A percentile compares a stretch with the other conserved stretches of the same genome.
Conservation (phyloP, 371 early-diverging fungal species). For the Mortierella sp. region DNA sequence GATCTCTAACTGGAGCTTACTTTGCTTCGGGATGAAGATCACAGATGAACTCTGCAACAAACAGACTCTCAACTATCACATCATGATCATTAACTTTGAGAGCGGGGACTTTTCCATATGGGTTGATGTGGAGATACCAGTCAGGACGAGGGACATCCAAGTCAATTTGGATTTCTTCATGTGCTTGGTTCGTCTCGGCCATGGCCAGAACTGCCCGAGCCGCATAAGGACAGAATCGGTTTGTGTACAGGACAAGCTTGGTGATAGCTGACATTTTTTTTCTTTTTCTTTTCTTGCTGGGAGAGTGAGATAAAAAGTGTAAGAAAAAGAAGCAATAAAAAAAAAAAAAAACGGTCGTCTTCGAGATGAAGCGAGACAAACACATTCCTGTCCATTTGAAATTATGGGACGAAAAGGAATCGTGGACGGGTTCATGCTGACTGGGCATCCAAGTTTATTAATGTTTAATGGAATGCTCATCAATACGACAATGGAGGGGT, state of each 20-base stretch:
- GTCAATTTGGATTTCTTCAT: conserved; percentile 27
- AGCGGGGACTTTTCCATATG: conserved; percentile 32
- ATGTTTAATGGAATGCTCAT: too few species aligned
- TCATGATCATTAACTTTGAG: conserved; percentile 29
- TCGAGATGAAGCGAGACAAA: too few species aligned
- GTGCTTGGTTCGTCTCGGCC: conserved; percentile 29
- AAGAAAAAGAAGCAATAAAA: too few species aligned
- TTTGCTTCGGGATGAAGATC: conserved; percentile 30
- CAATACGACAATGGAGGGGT: too few species aligned
- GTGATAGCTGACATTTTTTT: too few species aligned
- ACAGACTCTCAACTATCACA: conserved; percentile 20
- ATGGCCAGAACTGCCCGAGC: conserved; percentile 31
- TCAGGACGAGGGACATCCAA: conserved; percentile 27
- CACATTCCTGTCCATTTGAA: too few species aligned
- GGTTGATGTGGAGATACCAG: conserved; percentile 38
- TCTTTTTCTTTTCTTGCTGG: too few species aligned
- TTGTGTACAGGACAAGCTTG: conserved; percentile 28
- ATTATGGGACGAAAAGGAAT: too few species aligned
- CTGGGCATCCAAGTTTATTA: too few species aligned
- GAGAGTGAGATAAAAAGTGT: too few species aligned
- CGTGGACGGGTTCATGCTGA: too few species aligned
- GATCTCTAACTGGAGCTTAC: conserved; percentile 5
- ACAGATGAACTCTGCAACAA: conserved; percentile 33
- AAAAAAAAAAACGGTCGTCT: too few species aligned
- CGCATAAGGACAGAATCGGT: conserved; percentile 25